Evolutionary conservation across 495 filamentous ascomycete genomes (phyloP).

Genomic region (Trichoderma erinaceum): DNA sequence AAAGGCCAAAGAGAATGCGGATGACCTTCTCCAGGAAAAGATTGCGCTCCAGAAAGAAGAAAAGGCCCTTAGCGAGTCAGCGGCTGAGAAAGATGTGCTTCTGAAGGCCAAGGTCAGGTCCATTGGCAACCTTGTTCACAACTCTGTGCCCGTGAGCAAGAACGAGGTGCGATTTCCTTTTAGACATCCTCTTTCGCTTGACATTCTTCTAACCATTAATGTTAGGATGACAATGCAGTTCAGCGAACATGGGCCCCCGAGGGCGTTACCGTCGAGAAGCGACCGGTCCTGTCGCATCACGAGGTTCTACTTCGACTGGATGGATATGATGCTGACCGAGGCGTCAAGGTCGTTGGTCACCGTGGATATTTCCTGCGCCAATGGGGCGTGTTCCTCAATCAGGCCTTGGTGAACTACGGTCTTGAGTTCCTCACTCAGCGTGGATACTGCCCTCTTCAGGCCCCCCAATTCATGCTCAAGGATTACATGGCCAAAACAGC

Average conservation of each 20-base stretch:
- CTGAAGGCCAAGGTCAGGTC: conserved; percentile 72
- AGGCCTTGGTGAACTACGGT: conserved; percentile 89
- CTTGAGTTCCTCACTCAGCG: conserved; percentile 73
- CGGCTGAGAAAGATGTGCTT: conserved; percentile 63
- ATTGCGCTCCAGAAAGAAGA: conserved; percentile 69
- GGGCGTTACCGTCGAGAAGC: conserved; percentile 60
- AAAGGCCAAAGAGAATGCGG: conserved; percentile 84
- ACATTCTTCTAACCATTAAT: conserved; percentile 14
- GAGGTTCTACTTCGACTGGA: conserved; percentile 84
- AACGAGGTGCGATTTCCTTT: conserved; percentile 55
- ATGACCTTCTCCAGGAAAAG: conserved; percentile 71
- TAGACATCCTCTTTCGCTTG: neutral
- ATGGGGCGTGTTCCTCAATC: conserved; percentile 90
- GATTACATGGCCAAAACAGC: conserved; percentile 99
- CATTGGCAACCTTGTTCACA: conserved; percentile 91
- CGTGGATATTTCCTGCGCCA: conserved; percentile 86
- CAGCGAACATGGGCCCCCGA: conserved; percentile 74
- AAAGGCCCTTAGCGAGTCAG: conserved; percentile 66
- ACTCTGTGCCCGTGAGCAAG: conserved; percentile 81
- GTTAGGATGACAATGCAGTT: conserved; percentile 71
- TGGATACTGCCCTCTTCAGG: conserved; percentile 82
- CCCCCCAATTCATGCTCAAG: conserved; percentile 92
- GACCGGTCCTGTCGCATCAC: conserved; percentile 76
- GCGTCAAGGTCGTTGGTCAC: conserved; percentile 91
- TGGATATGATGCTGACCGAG: conserved; percentile 89